Evolutionary conservation across 306 rosid genomes (phyloP).

Genomic region (Cicer judaicum): DNA sequence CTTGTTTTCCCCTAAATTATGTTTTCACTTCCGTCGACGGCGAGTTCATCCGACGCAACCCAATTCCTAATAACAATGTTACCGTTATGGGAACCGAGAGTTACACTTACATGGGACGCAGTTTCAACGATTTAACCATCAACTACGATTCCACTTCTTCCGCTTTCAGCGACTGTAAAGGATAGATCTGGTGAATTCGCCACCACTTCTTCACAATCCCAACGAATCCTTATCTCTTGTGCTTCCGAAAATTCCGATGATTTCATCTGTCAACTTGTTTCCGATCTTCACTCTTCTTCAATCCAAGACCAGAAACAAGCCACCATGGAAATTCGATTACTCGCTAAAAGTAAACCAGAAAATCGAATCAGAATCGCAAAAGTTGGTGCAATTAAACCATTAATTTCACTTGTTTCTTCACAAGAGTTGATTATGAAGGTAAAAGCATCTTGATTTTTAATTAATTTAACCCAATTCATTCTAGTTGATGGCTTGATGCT

Average conservation of each 20-base stretch:
- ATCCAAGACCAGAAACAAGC: constrained; percentile 87
- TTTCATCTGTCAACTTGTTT: constrained; percentile 71
- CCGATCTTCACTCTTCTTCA: constrained; percentile 71
- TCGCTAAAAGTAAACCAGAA: constrained; percentile 83
- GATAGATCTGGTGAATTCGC: constrained; percentile 94
- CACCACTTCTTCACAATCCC: constrained; percentile 64
- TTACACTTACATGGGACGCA: constrained; percentile 62
- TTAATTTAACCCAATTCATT: constrained; percentile 29
- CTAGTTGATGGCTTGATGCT: constrained; percentile 5
- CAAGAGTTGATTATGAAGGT: constrained; percentile 63
- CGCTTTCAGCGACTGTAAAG: constrained; percentile 92
- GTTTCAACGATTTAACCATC: constrained; percentile 59
- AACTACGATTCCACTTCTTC: constrained; percentile 70
- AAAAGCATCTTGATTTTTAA: constrained; percentile 18
- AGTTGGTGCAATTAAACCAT: constrained; percentile 83
- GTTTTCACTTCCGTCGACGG: too few relatives aligned
- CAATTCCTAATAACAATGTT: not conserved
- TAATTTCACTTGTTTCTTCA: constrained; percentile 68
- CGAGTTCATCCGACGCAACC: not conserved
- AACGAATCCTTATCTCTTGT: constrained; percentile 66
- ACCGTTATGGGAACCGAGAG: constrained; percentile 61
- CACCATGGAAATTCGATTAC: constrained; percentile 89
- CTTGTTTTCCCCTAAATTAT: too few relatives aligned
- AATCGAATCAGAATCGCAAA: constrained; percentile 78
- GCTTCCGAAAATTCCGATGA: constrained; percentile 85